Evolutionary conservation across 2,329 filamentous ascomycete species (phyloP).

Genomic region (Penicillium sp.): DNA sequence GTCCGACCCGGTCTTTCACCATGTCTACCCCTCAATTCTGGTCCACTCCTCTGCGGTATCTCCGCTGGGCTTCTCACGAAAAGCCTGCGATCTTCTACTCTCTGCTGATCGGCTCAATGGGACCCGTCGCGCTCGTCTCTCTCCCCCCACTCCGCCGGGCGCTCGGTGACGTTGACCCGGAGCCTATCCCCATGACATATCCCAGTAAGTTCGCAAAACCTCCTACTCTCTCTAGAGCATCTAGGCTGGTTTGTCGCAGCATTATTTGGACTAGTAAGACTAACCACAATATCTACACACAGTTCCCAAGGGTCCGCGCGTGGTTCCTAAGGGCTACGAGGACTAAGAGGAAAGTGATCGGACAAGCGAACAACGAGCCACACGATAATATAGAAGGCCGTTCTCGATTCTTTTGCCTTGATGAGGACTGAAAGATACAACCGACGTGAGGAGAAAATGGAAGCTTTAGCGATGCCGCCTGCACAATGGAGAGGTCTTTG

Average conservation of each 20-base stretch:
- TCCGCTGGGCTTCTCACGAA: constrained; percentile 84
- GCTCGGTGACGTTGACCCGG: constrained; percentile 73
- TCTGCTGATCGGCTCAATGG: constrained; percentile 70
- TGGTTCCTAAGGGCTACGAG: constrained; percentile 52
- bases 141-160: constrained; percentile 73
- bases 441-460: constrained; percentile 8
- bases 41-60: constrained; percentile 78
- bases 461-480: constrained; percentile 13
- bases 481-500: constrained; percentile 6
- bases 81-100: constrained; percentile 93
- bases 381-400: constrained; percentile 13
- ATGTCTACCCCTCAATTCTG: constrained; percentile 76
- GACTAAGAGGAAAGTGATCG: constrained; percentile 37
- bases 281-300: constrained; percentile 19
- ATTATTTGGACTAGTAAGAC: background rate
- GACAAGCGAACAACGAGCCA: constrained; percentile 12
- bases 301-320: constrained; percentile 53
- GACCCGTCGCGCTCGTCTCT: constrained; percentile 70
- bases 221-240: too few species aligned
- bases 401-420: constrained; percentile 9
- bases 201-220: constrained; percentile 68
- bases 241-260: background rate
- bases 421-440: constrained; percentile 9
- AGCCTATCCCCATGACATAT: constrained; percentile 83
- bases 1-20: constrained; percentile 26